Conservation (phyloP, 2,329 filamentous ascomycete genomes). For the Botrytis byssoidea region DNA sequence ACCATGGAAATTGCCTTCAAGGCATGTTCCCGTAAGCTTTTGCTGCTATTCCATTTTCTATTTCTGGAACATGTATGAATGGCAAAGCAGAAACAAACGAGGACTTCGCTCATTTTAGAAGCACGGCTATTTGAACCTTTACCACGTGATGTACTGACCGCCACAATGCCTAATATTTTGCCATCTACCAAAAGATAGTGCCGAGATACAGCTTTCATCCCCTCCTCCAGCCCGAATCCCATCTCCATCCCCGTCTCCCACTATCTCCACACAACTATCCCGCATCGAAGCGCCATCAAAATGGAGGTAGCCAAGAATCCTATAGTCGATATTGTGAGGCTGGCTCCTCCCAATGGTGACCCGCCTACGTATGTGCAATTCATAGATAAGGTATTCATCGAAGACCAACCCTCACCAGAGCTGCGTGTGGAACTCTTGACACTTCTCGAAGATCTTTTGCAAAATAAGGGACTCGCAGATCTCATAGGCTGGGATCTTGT, state of each 20-base stretch:
- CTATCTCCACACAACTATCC: neutral
- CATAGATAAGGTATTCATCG: neutral
- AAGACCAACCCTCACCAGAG: neutral
- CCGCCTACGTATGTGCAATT: neutral
- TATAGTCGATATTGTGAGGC: neutral
- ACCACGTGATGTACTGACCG: neutral
- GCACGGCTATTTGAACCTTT: neutral
- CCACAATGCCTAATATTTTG: neutral
- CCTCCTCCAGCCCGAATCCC: neutral
- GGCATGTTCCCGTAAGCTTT: neutral
- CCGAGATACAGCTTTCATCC: neutral
- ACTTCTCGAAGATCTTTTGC: conserved; percentile 64
- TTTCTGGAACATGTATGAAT: neutral
- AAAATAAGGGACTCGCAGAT: conserved; percentile 64
- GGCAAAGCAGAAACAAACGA: neutral
- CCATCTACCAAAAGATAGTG: neutral
- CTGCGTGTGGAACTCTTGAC: conserved; percentile 49
- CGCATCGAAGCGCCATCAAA: neutral
- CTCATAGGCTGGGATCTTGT: conserved; percentile 86
- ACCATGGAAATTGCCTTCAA: neutral
- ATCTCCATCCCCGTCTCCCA: neutral
- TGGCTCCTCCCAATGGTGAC: conserved; percentile 7
- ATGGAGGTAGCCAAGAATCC: neutral
- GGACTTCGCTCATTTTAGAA: neutral
- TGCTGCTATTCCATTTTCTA: neutral